Evolutionary conservation across 305 asterid genomes (phyloP), one percentile per base, ranked within the genome.

Genomic region (Salvia sclarea): DNA sequence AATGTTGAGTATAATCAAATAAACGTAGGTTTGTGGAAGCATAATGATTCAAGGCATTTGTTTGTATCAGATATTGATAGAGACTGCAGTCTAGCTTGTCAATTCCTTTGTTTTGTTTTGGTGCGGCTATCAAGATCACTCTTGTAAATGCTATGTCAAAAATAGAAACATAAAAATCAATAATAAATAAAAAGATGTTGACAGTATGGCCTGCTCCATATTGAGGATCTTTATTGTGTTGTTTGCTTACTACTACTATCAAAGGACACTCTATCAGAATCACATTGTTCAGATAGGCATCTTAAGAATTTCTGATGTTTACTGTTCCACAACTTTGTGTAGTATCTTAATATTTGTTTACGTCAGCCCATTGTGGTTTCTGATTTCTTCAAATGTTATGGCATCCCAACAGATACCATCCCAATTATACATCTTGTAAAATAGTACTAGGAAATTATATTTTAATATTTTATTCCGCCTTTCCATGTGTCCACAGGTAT

Each of bases 401-500:
- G 14, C 41, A n/a, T 17, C 55, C 61, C 22, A 0, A 6, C 31
- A n/a, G 49, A 41, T 14, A 16, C 72, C 48, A 31, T 55, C 56
- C 16, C 63, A 10, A 48, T 6, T 13, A 50, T 60, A n/a, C 45
- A 25, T 17, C 1, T 22, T 5, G 56, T 53, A 10, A 72, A 75
- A 25, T 33, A 50, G 17, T 44, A 65, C 33, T 17, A 14, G 41
- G 53, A 52, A 74, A 60, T 66, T 64, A 14, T 49, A 25, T 48
- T 59, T 22, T 58, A 8, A 37, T 65, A 8, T 67, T 71, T 28
- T 22, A 41, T 47, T 18, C 20, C 72, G 30, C 21, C 60, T 44
- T 57, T 58, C 69, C 68, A 66, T 75, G 37, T 48, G 57, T 64
- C 67, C 48, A 47, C 88, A 93, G 98, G 97, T 88, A 41, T 78